Base-by-base conservation (phyloP, 768 basidiomycete species). In the Tricholoma sp. region DNA sequence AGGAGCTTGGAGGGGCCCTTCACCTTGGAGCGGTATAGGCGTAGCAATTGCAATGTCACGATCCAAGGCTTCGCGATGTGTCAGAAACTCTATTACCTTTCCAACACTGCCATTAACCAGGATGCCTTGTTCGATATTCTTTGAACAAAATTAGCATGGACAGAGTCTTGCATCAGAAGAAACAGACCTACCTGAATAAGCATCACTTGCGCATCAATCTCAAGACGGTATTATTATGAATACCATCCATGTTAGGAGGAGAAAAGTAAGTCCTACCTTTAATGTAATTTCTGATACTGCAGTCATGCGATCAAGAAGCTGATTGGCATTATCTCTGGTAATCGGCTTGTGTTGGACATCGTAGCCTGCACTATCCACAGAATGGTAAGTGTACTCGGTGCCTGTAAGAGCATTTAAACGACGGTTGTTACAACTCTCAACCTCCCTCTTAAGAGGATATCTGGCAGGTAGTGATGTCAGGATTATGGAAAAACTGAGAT, bases 151-250 rank as follows among this genome's bases (percentile, higher is more conserved):
- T 46, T 16, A 57, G 35, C 34, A 45, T 34, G 12, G 19, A 10
- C 9, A 12, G 7, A 22, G 9, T 24, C 12, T n/a, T 16, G 31
- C 29, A 53, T 29, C 19, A 32, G 27, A 39, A 24, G 49, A 43
- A 52, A 56, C 39, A 24, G 18, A 18, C 66, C 14, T 59, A 82
- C 86, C 73, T 83, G 81, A 60, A 86, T 79, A 4, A 88, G 66
- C 88, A 91, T 90, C 6, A 95, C 92, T 66, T 93, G 92, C 3
- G 90, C 88, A 12, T 84, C 85, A 49, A 84, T 71, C 81, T 91
- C 56, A 18, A 31, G 10, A 50, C 21, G 34, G 43, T 46, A 50
- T 57, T 39, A 55, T 57, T 24, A 54, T 34, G 6, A n/a, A 22
- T 31, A 21, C 22, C 2, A n/a, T 50, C 46, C 49, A 27, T 22